A percentile compares a stretch with the other conserved stretches of the same genome.
Evolutionary conservation across 331 rosid genomes (phyloP).

Genomic region (Malus hybrid): DNA sequence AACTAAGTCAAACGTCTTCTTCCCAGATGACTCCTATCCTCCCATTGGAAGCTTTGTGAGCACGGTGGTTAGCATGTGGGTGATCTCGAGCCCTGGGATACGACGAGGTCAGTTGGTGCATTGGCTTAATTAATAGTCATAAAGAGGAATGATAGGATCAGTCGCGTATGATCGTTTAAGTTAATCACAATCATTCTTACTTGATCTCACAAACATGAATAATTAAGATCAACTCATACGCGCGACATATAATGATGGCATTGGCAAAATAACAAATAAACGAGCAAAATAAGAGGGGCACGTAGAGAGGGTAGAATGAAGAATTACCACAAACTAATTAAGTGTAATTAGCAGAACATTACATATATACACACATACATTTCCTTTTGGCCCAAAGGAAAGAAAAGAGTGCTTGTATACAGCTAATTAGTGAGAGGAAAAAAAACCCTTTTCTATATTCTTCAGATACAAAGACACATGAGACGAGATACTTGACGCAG

Average conservation of each 20-base stretch:
- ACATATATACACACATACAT: slow-evolving; percentile 60
- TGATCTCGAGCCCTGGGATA: background rate
- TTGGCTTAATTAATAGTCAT: no score
- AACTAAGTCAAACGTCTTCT: background rate
- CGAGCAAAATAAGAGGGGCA: slow-evolving; percentile 2
- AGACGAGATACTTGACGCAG: slow-evolving; percentile 36
- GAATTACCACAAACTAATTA: slow-evolving; percentile 40
- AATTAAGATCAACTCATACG: no score
- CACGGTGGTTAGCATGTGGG: background rate
- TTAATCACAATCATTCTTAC: no score
- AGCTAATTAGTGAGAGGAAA: slow-evolving; percentile 47
- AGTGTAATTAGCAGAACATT: slow-evolving; percentile 46
- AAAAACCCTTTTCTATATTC: slow-evolving; percentile 34
- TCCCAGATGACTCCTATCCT: background rate
- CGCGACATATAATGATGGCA: background rate
- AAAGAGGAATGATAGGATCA: no score
- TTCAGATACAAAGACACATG: slow-evolving; percentile 44
- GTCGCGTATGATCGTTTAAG: no score
- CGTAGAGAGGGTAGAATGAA: slow-evolving; percentile 21
- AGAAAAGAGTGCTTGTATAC: slow-evolving; percentile 43
- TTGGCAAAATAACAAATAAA: background rate
- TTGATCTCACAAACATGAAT: no score
- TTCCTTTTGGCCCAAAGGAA: slow-evolving; percentile 34
- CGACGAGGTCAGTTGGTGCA: background rate
- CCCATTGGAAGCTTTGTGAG: background rate